Evolutionary conservation across 495 filamentous ascomycete species (phyloP).

Genomic region (Penicillium samsonianum): DNA sequence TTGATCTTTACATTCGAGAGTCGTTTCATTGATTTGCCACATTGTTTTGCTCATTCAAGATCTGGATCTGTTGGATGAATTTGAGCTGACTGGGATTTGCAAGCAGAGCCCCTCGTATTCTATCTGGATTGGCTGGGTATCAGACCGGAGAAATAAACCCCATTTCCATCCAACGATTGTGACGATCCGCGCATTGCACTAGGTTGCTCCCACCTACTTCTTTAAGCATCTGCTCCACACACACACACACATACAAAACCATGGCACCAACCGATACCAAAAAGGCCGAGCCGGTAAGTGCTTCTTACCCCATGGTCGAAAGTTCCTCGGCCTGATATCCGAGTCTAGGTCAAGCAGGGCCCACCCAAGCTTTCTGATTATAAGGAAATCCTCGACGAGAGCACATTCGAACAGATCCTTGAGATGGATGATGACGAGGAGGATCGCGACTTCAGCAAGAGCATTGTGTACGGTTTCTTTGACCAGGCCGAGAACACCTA

Average conservation of each 20-base stretch:
- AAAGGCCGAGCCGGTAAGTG: constrained; percentile 34
- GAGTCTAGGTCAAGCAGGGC: constrained; percentile 45
- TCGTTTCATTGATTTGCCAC: constrained; percentile 8
- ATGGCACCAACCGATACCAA: constrained; percentile 39
- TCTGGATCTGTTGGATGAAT: background rate
- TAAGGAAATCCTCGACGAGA: constrained; percentile 72
- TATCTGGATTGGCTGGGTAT: constrained; percentile 12
- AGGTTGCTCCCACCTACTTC: constrained; percentile 13
- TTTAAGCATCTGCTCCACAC: background rate
- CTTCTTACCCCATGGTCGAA: background rate
- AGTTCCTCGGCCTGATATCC: background rate
- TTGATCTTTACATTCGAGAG: constrained; percentile 5
- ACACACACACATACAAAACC: constrained; percentile 6
- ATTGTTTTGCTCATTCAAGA: background rate
- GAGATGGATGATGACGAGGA: constrained; percentile 92
- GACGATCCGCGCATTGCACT: constrained; percentile 12
- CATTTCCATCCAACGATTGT: constrained; percentile 12
- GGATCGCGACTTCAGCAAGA: constrained; percentile 73
- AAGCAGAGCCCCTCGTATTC: constrained; percentile 12
- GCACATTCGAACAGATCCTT: constrained; percentile 90
- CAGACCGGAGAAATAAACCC: constrained; percentile 14
- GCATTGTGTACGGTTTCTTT: constrained; percentile 91
- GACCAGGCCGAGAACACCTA: constrained; percentile 88
- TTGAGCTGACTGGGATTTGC: constrained; percentile 13
- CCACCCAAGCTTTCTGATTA: constrained; percentile 52